Evolutionary conservation across 2,329 filamentous ascomycete species (phyloP), one percentile per base, ranked within the genome.

Genomic region (Raffaelea deltoideospora): DNA sequence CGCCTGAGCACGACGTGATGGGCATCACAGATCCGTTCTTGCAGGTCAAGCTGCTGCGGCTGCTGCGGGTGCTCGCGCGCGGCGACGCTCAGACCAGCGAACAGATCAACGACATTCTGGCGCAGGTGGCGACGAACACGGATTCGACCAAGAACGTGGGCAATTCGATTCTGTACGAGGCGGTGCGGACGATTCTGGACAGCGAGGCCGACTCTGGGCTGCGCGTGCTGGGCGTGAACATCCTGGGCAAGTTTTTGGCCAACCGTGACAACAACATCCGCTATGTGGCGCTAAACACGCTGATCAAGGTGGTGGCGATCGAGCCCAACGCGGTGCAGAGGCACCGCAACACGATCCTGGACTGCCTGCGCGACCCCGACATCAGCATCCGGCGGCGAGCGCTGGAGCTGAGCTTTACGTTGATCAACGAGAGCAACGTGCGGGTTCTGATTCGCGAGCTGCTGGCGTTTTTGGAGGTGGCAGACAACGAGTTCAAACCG

Each of bases 211-310:
- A 98, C 53, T 94, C 90, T 10, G 88, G 90, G 26, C 63, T 98
- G 44, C 72, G 92, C 35, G 90, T 98, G 18, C 69, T 98, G 20
- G 90, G 90, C 51, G 90, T 98, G 48, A 98, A 98, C 54, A 98
- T 98, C 46, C 73, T 98, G 19, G 90, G 92, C 54, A 98, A 60
- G 55, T 98, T 98, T 61, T 62, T 98, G 43, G 79, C 87, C n/a
- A 98, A 98, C 64, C 79, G 88, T 48, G 90, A 98, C 60, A 98
- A 98, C 67, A 98, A 98, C 54, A 98, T 98, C 50, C 80, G 90
- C 57, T 98, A 98, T 53, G 90, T 98, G 35, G 90, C 90, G 15
- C 67, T 98, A 35, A 98, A 98, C 59, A 98, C 90, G 0, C 65
- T 98, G 34, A 92, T 95, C 61, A 96, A 95, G 59, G 90, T 98